Evolutionary conservation across 75 land plant genomes (phyloP), one percentile per base, ranked within the genome.

Genomic region (Isoetes taiwanensis): DNA sequence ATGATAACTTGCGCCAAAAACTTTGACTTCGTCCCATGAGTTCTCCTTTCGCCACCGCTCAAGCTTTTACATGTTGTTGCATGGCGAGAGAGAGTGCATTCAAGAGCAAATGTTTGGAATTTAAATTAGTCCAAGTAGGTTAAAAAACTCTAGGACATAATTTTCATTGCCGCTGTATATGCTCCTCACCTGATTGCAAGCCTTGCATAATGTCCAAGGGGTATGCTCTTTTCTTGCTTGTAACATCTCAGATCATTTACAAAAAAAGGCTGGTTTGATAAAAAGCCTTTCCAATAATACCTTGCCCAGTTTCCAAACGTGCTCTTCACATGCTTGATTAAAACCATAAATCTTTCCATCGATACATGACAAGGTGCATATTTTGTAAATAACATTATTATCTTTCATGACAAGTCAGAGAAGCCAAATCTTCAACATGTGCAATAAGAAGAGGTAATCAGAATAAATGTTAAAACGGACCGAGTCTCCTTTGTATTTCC

Each of bases 341-440:
- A 64, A 30, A 28, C 52, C 20, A 24, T 20, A n/a, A 61, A 10
- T 10, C 29, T 24, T 12, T 1, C 14, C 11, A 38, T 57, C 11
- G 33, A 16, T 26, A 64, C 46, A 61, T 11, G 27, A 11, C n/a
- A n/a, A n/a, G n/a, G n/a, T n/a, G n/a, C n/a, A n/a, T n/a, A n/a
- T n/a, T n/a, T n/a, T n/a, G n/a, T n/a, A n/a, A n/a, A n/a, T n/a
- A n/a, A n/a, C n/a, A n/a, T n/a, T n/a, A n/a, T n/a, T n/a, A n/a
- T n/a, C n/a, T n/a, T n/a, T n/a, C n/a, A n/a, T n/a, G n/a, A n/a
- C n/a, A n/a, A n/a, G n/a, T n/a, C n/a, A n/a, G n/a, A n/a, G n/a
- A n/a, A n/a, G n/a, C n/a, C n/a, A n/a, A n/a, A 81, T 95, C 98
- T 81, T 95, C 98, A 72, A 93, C 74, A 73, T 93, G 90, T 57